phyloP scores from a whole-genome alignment of 1,139 yeast species.

The Tardiomyces blankii region DNA sequence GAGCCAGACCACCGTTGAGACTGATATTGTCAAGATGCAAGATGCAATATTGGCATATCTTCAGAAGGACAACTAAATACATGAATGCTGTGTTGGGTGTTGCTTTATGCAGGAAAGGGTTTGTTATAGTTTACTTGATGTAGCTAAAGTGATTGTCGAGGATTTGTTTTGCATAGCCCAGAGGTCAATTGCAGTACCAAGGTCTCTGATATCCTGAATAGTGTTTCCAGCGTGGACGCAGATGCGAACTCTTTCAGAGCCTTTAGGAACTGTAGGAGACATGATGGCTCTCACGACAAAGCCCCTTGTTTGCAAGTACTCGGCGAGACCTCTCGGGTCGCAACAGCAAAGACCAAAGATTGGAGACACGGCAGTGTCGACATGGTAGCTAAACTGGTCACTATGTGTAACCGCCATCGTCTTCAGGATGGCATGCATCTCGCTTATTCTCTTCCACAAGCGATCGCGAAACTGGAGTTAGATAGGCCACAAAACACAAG shows the following conservation, averaged over 20 bases:
- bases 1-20: conserved; percentile 2
- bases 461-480: not conserved
- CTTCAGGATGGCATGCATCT: not conserved
- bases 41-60: not conserved
- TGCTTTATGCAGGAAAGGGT: too few species aligned
- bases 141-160: too few species aligned
- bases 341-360: conserved; percentile 4
- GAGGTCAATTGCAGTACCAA: not conserved
- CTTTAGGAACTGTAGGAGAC: conserved; percentile 20
- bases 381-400: not conserved
- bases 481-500: not conserved
- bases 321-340: conserved; percentile 13
- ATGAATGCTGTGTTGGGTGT: not conserved
- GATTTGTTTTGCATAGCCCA: not conserved
- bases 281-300: conserved; percentile 18
- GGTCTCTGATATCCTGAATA: conserved; percentile 5
- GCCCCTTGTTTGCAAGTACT: conserved; percentile 12
- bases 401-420: not conserved
- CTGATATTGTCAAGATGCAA: not conserved
- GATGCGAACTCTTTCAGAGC: conserved; percentile 16
- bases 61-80: not conserved
- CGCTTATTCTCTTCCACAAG: not conserved
- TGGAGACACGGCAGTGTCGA: not conserved
- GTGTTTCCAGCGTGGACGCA: conserved; percentile 18
- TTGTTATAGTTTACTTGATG: not conserved